Evolutionary conservation across 306 rosid genomes (phyloP), one percentile per base, ranked within the genome.

Genomic region (Psophocarpus tetragonolobus): DNA sequence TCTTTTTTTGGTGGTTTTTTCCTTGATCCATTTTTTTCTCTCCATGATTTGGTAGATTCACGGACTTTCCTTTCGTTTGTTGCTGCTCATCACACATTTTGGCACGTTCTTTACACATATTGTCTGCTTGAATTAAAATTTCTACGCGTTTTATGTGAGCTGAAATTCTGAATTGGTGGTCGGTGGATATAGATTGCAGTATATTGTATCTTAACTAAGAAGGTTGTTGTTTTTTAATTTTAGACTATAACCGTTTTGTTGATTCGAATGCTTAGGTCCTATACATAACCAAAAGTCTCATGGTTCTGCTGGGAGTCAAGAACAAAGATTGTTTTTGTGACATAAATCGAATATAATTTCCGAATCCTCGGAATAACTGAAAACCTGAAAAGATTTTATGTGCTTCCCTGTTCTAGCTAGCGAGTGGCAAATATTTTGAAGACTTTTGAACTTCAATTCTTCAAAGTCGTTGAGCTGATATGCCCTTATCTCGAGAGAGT

Each of bases 131-230:
- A n/a, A 15, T 36, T 70, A 24, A 42, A 71, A 65, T 65, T 42
- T 69, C 23, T 21, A 2, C 48, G 60, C 7, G 23, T 68, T 75
- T 70, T 17, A 9, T 68, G 38, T 64, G 71, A 73, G 35, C 44
- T 73, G 44, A 41, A 76, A 71, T 66, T 84, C 61, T 67, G 67
- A 85, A 60, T 47, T 80, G 67, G n/a, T n/a, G n/a, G n/a, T n/a
- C 41, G 23, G 42, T 39, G 11, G 68, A 64, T 67, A 10, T 60
- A 35, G 8, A 20, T 56, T 76, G 56, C 79, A 24, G 10, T 70
- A 27, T 66, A 24, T 65, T 66, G 30, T 51, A 0, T 66, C 51
- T 67, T 63, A 26, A 36, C 72, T 61, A 9, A 67, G 10, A 10
- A 15, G 50, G 9, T 74, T 51, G 54, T 57, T 18, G 9, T 17